These are phyloP conservation scores for Ilyonectria destructans DNA, from an alignment of 2,329 filamentous ascomycete species.

Conservation along the genomic window DNA sequence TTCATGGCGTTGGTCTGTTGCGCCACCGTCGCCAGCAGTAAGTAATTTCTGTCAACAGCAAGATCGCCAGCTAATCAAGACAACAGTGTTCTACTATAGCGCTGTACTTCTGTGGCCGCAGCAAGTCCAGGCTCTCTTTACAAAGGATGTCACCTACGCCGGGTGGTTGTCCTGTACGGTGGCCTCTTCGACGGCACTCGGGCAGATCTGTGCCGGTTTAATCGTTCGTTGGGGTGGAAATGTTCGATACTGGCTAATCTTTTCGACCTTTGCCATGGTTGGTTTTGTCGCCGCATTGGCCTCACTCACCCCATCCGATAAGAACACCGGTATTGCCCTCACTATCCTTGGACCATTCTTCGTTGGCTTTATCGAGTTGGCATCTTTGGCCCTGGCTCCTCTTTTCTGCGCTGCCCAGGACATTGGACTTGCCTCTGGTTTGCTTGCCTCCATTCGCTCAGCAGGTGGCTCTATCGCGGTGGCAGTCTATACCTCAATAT, in stretches of 20 bases:
- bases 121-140: constrained; percentile 55
- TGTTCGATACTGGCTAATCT: constrained; percentile 56
- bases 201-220: constrained; percentile 53
- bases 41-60: constrained; percentile 38
- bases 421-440: constrained; percentile 59
- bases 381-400: constrained; percentile 54
- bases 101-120: constrained; percentile 57
- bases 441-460: constrained; percentile 58
- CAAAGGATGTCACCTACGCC: constrained; percentile 53
- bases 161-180: constrained; percentile 59
- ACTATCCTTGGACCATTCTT: constrained; percentile 57
- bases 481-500: constrained; percentile 58
- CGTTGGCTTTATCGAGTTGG: constrained; percentile 56
- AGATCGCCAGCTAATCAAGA: background rate
- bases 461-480: constrained; percentile 57
- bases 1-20: constrained; percentile 56
- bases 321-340: constrained; percentile 53
- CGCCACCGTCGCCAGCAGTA: constrained; percentile 54
- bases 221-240: constrained; percentile 56
- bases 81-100: constrained; percentile 34
- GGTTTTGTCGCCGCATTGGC: constrained; percentile 55
- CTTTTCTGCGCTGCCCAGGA: constrained; percentile 58
- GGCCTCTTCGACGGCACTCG: constrained; percentile 53
- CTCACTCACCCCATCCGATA: constrained; percentile 52
- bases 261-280: constrained; percentile 57